phyloP scores from a whole-genome alignment of 192 early-diverging fungal species.

The Backusella australiensis region DNA sequence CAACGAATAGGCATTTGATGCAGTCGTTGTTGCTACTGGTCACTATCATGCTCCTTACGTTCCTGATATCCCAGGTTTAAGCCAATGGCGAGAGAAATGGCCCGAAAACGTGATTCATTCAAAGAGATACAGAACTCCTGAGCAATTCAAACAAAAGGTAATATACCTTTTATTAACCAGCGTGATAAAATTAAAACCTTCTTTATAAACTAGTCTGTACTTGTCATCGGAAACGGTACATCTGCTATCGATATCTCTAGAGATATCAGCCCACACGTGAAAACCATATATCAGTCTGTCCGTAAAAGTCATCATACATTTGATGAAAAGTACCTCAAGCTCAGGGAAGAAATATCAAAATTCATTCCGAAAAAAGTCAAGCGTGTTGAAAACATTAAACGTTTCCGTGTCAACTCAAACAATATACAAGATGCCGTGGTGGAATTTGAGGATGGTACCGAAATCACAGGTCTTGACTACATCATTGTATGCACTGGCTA shows the following conservation, averaged over 20 bases:
- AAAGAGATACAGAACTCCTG: conserved; percentile 31
- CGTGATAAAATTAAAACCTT: neutral
- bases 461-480: conserved; percentile 37
- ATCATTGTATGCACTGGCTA: conserved; percentile 72
- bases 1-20: conserved; percentile 39
- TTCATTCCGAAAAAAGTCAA: neutral
- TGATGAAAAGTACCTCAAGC: neutral
- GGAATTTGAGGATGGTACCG: conserved; percentile 19
- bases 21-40: conserved; percentile 48
- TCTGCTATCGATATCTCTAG: conserved; percentile 52
- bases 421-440: neutral
- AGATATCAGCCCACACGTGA: conserved; percentile 35
- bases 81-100: neutral
- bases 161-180: no score
- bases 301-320: neutral
- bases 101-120: conserved; percentile 27
- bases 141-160: conserved; percentile 32
- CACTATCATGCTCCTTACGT: conserved; percentile 48
- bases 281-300: conserved; percentile 38
- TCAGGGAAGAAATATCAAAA: neutral
- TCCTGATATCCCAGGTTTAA: conserved; percentile 42
- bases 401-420: neutral
- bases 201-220: conserved; percentile 28
- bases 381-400: neutral
- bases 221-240: conserved; percentile 51